A percentile compares a stretch with the other conserved stretches of the same genome.
These are phyloP conservation scores for Rubroboletus satanas DNA, from an alignment of 768 basidiomycete genomes.

Conservation along the genomic window DNA sequence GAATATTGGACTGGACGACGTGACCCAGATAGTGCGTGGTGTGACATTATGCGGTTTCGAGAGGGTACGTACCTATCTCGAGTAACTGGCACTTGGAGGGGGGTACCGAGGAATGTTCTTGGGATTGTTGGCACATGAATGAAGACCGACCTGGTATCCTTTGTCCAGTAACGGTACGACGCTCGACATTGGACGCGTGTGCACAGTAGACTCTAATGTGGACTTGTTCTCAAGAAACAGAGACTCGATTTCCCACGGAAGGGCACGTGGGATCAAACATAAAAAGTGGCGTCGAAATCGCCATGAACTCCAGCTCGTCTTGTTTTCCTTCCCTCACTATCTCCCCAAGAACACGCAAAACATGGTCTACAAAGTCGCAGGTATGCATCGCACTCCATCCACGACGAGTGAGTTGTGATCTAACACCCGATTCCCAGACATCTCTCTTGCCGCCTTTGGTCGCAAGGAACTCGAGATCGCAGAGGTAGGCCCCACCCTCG, in stretches of 20 bases:
- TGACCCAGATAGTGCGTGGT: neutral
- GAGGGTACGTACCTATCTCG: constrained; percentile 45
- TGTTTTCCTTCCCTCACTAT: constrained; percentile 27
- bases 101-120: neutral
- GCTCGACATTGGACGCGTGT: neutral
- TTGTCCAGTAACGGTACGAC: neutral
- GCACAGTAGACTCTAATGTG: too few relatives aligned
- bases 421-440: constrained; percentile 45
- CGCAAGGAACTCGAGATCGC: constrained; percentile 99
- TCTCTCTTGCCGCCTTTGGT: constrained; percentile 98
- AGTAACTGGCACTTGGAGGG: constrained; percentile 51
- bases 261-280: constrained; percentile 30
- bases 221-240: constrained; percentile 11
- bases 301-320: constrained; percentile 14
- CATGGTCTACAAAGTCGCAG: constrained; percentile 91
- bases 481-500: constrained; percentile 57
- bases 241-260: constrained; percentile 24
- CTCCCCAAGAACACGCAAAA: constrained; percentile 16
- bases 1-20: constrained; percentile 53
- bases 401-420: neutral
- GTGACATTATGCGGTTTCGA: neutral
- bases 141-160: neutral
- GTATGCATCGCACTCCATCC: constrained; percentile 35
- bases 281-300: constrained; percentile 28
- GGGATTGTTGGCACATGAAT: constrained; percentile 3